Evolutionary conservation across 805 yeast species (phyloP).

Genomic region (Saturnispora bothae): DNA sequence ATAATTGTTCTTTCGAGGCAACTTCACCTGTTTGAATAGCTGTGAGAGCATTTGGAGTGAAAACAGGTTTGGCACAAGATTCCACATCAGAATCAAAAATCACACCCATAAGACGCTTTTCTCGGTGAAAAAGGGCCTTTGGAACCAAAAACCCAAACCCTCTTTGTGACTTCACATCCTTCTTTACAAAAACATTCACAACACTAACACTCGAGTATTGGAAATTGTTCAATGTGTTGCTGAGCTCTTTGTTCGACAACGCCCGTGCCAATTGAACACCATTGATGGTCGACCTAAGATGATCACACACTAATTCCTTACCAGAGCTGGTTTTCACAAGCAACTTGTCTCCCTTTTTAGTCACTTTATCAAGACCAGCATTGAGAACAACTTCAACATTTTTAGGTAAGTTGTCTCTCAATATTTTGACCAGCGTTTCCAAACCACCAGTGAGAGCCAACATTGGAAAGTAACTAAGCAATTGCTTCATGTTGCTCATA

Average conservation of each 20-base stretch:
- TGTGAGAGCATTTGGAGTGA: slow-evolving; percentile 15
- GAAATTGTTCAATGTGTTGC: slow-evolving; percentile 15
- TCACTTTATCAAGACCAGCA: slow-evolving; percentile 16
- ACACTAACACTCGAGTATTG: slow-evolving; percentile 46
- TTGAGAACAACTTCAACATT: slow-evolving; percentile 34
- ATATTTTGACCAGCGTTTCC: slow-evolving; percentile 37
- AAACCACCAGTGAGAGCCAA: slow-evolving; percentile 46
- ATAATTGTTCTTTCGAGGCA: slow-evolving; percentile 8
- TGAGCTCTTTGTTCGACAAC: slow-evolving; percentile 15
- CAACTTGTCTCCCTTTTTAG: slow-evolving; percentile 13
- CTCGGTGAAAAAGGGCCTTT: slow-evolving; percentile 26
- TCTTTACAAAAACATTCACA: slow-evolving; percentile 52
- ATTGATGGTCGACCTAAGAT: slow-evolving; percentile 50
- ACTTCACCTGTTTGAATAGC: slow-evolving; percentile 5
- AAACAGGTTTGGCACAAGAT: slow-evolving; percentile 30
- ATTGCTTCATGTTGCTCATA: slow-evolving; percentile 27
- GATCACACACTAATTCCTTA: slow-evolving; percentile 31
- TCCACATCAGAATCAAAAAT: slow-evolving; percentile 86
- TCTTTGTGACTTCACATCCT: slow-evolving; percentile 28
- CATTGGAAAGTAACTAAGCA: slow-evolving; percentile 50
- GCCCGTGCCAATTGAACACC: slow-evolving; percentile 31
- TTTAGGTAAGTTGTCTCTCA: slow-evolving; percentile 30
- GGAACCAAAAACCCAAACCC: slow-evolving; percentile 94
- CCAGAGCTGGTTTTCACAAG: slow-evolving; percentile 13
- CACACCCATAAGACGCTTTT: slow-evolving; percentile 63